Evolutionary conservation across 2,329 filamentous ascomycete species (phyloP), one percentile per base, ranked within the genome.

Genomic region (Pseudogymnoascus sp.): DNA sequence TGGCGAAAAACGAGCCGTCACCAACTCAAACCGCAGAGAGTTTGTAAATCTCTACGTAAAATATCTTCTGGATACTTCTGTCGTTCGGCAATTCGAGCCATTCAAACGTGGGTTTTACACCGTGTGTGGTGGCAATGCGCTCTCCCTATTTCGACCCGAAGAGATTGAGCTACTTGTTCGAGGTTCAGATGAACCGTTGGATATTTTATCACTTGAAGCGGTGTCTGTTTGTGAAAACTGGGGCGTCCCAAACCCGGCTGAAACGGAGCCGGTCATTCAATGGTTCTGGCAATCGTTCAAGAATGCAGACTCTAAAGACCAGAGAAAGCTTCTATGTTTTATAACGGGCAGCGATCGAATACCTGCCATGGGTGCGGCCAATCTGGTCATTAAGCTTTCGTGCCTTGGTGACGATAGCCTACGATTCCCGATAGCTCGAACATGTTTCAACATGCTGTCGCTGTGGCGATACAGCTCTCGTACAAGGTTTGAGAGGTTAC

Each of bases 31-130:
- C 70, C 84, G 91, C 28, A 85, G 85, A 67, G 92, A 96, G 71
- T 97, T 93, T 71, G 92, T 96, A 62, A 89, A 93, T 69, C 79
- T 92, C 1, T 96, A 96, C 73, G 84, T 96, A 8, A 85, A 87
- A 41, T 90, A 93, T 73, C 75, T 93, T 8, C 84, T 97, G 10
- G 92, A 96, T 70, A 86, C 82, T 6, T 84, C 90, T 0, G 89
- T 96, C 1, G 79, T 84, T 41, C 84, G 90, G 43, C 92, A 96
- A 72, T 97, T 96, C 68, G 92, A 96, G 73, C 92, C 93, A 0
- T 97, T 97, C 80, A 95, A 95, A 73, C 85, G 92, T 63, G 93
- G 93, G 0, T 97, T 97, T 76, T 97, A 92, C 74, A 96, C 90
- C 0, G 91, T 96, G 28, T 96, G 92, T 73, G 90, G 89, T 37